Base-by-base conservation (phyloP, 805 yeast genomes). In the Pichia deserticola region DNA sequence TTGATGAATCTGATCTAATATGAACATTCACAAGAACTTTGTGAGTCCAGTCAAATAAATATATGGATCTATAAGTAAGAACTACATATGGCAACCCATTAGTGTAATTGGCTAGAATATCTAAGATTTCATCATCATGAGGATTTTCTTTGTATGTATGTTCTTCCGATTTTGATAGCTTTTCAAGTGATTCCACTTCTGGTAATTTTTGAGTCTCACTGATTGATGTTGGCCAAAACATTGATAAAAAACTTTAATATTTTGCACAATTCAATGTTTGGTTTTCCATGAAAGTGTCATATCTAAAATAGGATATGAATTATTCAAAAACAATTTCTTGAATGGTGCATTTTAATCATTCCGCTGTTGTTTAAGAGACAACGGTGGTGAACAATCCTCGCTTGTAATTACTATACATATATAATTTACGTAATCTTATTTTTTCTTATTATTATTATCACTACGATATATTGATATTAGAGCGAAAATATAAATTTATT, bases 1-100 rank as follows among this genome's bases (percentile, higher is more conserved):
- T 51, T 4, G 82, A 75, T 25, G 67, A 66, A 27, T 58, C 57
- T 0, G 75, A 63, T 48, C 86, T 61, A 7, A 68, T 62, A 55
- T 78, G 79, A 3, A 71, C 70, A 9, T 76, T 73, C 5, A 79
- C 62, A 1, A 82, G 79, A 12, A 75, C 63, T 43, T 72, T 63
- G 4, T 78, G 75, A 51, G 61, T 57, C 27, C 68, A 65, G 49
- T 73, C 70, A 58, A 62, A 73, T 35, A 74, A 45, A 52, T 69
- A 73, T 4, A 73, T 46, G 5, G 70, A 62, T n/a, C 70, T 52
- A 47, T 60, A 58, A 3, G 77, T 73, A 10, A 71, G 45, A 5
- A 65, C 60, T 1, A 63, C 62, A 34, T 68, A 58, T 5, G 73
- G 67, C 32, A 59, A 54, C 27, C 48, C 45, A 15, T 47, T 45